Evolutionary conservation across 2,329 filamentous ascomycete genomes (phyloP), one percentile per base, ranked within the genome.

Genomic region (Phialophora macrospora): DNA sequence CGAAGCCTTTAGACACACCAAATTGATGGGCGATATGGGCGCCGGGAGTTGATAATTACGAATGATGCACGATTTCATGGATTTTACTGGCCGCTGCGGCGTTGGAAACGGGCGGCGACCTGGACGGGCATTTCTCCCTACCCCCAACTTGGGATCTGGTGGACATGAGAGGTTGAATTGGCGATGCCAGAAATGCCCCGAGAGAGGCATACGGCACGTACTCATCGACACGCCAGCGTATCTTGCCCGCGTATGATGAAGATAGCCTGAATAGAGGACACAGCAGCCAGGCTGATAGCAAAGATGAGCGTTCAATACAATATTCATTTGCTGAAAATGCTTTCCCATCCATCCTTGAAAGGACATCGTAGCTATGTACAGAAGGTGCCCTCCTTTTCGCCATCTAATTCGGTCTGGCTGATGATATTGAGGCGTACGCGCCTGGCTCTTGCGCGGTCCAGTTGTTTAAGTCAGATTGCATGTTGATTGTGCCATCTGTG

Each of bases 321-420:
- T 72, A 24, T 74, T 75, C 76, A 65, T 78, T 73, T 64, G 48
- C 48, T 26, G 48, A 51, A 26, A 11, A 22, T 51, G 38, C 22
- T 26, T 26, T 48, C 5, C 5, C 8, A 26, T 51, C 20, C 20
- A 11, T 11, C 14, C 48, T 28, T 7, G 11, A 12, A 28, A 22
- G 22, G 9, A 48, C 44, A 17, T 48, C 48, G 22, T 51, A 51
- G 48, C 48, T 51, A 51, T 26, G 48, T 51, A 51, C 48, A 28
- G 24, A 12, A 48, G 48, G 8, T 12, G 8, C 0, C 22, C 24
- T 26, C 48, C 22, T 26, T 22, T n/a, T 44, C 38, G 6, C 38
- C 38, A n/a, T 44, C 38, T n/a, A 20, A 7, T 44, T 20, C 17
- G 14, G 38, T 8, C 38, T 44, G 38, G 6, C 38, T n/a, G 38